Conservation (phyloP, 805 yeast species). For the Yarrowia keelungensis region DNA sequence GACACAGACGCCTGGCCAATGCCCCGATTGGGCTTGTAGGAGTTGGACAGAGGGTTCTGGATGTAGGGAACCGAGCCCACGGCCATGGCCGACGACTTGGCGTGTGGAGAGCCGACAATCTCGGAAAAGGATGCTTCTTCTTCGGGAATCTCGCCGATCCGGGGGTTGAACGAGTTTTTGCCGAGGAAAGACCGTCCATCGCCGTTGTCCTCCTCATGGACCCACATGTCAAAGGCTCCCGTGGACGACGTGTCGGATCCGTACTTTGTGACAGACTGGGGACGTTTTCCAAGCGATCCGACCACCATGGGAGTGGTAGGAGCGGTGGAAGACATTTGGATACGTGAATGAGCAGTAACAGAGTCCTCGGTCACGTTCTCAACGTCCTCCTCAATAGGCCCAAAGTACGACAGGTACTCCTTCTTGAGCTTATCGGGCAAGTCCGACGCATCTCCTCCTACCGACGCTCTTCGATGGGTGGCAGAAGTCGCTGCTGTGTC, state of each 20-base stretch:
- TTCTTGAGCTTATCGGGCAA: slow-evolving; percentile 34
- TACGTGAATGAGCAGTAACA: slow-evolving; percentile 18
- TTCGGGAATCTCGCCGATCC: slow-evolving; percentile 32
- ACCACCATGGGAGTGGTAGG: slow-evolving; percentile 24
- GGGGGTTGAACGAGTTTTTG: slow-evolving; percentile 26
- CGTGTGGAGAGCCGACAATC: slow-evolving; percentile 33
- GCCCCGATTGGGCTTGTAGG: slow-evolving; percentile 30
- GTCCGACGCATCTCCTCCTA: slow-evolving; percentile 29
- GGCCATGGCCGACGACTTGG: slow-evolving; percentile 25
- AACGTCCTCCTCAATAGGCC: slow-evolving; percentile 17
- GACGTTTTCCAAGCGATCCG: slow-evolving; percentile 19
- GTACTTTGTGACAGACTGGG: slow-evolving; percentile 20
- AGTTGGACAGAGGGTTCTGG: slow-evolving; percentile 35
- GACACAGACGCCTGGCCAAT: slow-evolving; percentile 3
- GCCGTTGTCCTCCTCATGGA: slow-evolving; percentile 24
- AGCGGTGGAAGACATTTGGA: slow-evolving; percentile 22
- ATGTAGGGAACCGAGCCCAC: slow-evolving; percentile 31
- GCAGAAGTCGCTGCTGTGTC: slow-evolving; percentile 8
- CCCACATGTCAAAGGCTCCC: slow-evolving; percentile 37
- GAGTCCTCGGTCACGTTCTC: slow-evolving; percentile 25
- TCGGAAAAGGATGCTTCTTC: slow-evolving; percentile 13
- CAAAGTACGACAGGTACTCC: slow-evolving; percentile 39
- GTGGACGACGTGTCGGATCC: slow-evolving; percentile 1
- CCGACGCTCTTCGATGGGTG: slow-evolving; percentile 17
- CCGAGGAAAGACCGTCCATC: slow-evolving; percentile 20